Base-by-base conservation (phyloP, 305 asterid genomes). In the Fraxinus velutina region DNA sequence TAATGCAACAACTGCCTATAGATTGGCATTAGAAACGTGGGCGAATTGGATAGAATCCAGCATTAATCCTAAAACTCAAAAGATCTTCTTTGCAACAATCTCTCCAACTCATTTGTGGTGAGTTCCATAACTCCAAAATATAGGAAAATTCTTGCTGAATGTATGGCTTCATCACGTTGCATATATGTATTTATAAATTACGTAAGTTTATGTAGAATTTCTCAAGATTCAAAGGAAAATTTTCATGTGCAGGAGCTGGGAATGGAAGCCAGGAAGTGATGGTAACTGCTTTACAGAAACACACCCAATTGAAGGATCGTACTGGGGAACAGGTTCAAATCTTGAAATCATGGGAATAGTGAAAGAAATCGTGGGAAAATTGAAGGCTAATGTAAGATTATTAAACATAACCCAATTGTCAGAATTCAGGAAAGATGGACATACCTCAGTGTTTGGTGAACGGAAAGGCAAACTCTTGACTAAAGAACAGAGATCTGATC, bases 71-170 rank as follows among this genome's bases (percentile, higher is more conserved):
- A 55, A 1, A 7, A 86, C 82, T 19, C 97, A 90, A 76, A 92
- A 89, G 88, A 86, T 95, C 72, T 93, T 94, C 86, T 95, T 95
- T 34, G 80, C 86, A 0, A 92, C 98, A 32, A 87, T 95, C 96
- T 95, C 99, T n/a, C 97, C 98, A 3, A 95, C 99, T 71, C 98
- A 95, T 90, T 85, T 94, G 50, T 94, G 98, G 99, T 95, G 68
- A 83, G 95, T 55, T 50, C 17, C 37, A 73, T 19, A 10, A 1
- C 66, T 22, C 34, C 71, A 68, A 2, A 7, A 34, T 7, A 36
- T 0, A 33, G 27, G 68, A 47, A 47, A 47, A 2, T 13, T 47
- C 57, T 47, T 47, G 19, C 57, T 3, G 57, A 2, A 13, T 47
- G 19, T 47, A 2, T 47, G 57, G 19, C 5, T 13, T 12, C 19